Conservation (phyloP, 1,284 basidiomycete genomes). For the Cutaneotrichosporon cyanovorans region DNA sequence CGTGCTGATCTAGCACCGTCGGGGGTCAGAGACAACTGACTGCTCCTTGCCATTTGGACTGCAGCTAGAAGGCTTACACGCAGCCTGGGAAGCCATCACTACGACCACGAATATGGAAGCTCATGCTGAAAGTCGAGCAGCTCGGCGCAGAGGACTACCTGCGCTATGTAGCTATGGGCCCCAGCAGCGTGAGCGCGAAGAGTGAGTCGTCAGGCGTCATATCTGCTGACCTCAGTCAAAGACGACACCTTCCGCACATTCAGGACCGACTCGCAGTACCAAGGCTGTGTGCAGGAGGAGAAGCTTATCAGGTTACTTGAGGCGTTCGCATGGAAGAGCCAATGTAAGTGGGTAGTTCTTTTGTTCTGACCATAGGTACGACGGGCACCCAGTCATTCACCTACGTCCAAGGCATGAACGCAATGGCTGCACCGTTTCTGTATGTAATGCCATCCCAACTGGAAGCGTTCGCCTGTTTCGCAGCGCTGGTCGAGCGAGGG, state of each 20-base stretch:
- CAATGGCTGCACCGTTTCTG: constrained; percentile 90
- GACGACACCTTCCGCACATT: constrained; percentile 66
- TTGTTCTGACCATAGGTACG: constrained; percentile 1
- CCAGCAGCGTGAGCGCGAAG: constrained; percentile 80
- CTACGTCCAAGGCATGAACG: constrained; percentile 98
- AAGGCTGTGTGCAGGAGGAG: constrained; percentile 86
- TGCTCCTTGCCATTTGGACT: too few species aligned
- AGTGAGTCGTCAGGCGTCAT: constrained; percentile 52
- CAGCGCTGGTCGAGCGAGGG: constrained; percentile 83
- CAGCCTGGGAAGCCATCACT: constrained; percentile 31
- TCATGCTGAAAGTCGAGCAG: constrained; percentile 71
- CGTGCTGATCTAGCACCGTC: too few species aligned
- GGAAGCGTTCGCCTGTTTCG: constrained; percentile 93
- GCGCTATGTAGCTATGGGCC: constrained; percentile 70
- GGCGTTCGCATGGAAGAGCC: constrained; percentile 92
- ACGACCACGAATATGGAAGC: constrained; percentile 68
- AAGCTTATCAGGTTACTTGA: constrained; percentile 93
- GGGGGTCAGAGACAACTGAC: too few species aligned
- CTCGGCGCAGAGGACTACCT: constrained; percentile 69
- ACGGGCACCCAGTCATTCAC: constrained; percentile 43
- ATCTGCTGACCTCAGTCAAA: constrained; percentile 41
- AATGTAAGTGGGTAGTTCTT: constrained; percentile 50
- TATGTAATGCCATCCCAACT: constrained; percentile 93
- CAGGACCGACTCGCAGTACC: constrained; percentile 90
- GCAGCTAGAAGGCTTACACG: not conserved